These are phyloP conservation scores for Nigrospora oryzae DNA, from an alignment of 2,329 filamentous ascomycete species.

Conservation along the genomic window DNA sequence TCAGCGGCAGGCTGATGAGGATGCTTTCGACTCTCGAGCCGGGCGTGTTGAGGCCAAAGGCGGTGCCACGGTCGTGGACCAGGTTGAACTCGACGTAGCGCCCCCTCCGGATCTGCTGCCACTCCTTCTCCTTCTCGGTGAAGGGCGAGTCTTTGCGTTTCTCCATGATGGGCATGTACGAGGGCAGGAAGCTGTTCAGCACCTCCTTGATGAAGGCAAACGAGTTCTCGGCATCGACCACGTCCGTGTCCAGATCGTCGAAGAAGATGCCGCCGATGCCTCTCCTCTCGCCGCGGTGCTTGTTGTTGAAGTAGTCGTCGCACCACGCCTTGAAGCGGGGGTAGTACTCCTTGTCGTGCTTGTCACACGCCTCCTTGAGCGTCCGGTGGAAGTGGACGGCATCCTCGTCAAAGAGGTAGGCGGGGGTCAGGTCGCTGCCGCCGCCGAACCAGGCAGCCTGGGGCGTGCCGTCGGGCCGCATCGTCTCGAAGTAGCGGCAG, in stretches of 20 bases:
- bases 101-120: constrained; percentile 93
- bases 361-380: constrained; percentile 87
- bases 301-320: constrained; percentile 93
- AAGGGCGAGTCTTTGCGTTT: constrained; percentile 88
- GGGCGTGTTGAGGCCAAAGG: constrained; percentile 89
- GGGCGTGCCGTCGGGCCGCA: constrained; percentile 68
- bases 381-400: constrained; percentile 93
- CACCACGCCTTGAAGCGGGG: constrained; percentile 97
- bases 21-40: constrained; percentile 92
- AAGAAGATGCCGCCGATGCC: constrained; percentile 98
- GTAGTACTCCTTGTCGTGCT: constrained; percentile 87
- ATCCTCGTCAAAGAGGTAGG: constrained; percentile 94
- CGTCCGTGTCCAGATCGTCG: constrained; percentile 83
- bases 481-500: constrained; percentile 97
- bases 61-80: constrained; percentile 90
- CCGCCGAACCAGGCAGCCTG: constrained; percentile 99
- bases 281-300: constrained; percentile 78
- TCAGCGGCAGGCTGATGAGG: constrained; percentile 90
- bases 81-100: constrained; percentile 98
- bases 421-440: constrained; percentile 86
- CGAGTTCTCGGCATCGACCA: constrained; percentile 79
- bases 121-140: constrained; percentile 78
- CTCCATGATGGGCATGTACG: constrained; percentile 83
- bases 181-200: constrained; percentile 78
- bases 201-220: constrained; percentile 87